Evolutionary conservation across 345 rosid genomes (phyloP).

Genomic region (Murraya paniculata): DNA sequence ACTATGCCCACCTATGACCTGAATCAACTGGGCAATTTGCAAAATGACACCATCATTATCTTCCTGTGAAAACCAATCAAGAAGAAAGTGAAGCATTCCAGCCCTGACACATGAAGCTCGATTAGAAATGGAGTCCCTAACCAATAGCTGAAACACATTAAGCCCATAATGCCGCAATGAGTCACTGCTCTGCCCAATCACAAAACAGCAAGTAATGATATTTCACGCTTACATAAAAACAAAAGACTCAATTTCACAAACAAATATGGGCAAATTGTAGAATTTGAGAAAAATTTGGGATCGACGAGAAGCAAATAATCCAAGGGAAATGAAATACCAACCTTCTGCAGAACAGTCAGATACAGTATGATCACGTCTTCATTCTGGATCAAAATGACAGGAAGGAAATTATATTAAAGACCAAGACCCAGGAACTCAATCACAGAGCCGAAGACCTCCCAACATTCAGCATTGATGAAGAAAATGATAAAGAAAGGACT

Average conservation of each 20-base stretch:
- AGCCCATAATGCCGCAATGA: constrained; percentile 82
- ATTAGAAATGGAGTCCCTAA: constrained; percentile 86
- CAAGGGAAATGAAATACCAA: constrained; percentile 43
- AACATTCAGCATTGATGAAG: neutral
- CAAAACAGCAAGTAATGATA: constrained; percentile 40
- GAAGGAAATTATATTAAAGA: constrained; percentile 26
- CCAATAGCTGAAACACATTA: constrained; percentile 71
- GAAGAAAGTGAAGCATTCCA: constrained; percentile 91
- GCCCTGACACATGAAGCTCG: constrained; percentile 89
- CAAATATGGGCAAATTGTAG: neutral
- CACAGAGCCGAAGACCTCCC: neutral
- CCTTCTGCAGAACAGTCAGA: constrained; percentile 90
- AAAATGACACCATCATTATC: constrained; percentile 63
- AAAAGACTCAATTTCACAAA: neutral
- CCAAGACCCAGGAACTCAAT: constrained; percentile 7
- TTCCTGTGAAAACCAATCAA: constrained; percentile 93
- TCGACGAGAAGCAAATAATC: neutral
- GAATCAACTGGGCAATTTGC: constrained; percentile 82
- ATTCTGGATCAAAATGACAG: constrained; percentile 54
- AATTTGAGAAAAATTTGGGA: neutral
- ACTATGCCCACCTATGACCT: constrained; percentile 95
- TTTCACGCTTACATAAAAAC: neutral
- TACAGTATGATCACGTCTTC: constrained; percentile 93
- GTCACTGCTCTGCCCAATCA: constrained; percentile 99
- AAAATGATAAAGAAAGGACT: neutral